Evolutionary conservation across 2,329 filamentous ascomycete species (phyloP).

Genomic region (Pezicula neosporulosa): DNA sequence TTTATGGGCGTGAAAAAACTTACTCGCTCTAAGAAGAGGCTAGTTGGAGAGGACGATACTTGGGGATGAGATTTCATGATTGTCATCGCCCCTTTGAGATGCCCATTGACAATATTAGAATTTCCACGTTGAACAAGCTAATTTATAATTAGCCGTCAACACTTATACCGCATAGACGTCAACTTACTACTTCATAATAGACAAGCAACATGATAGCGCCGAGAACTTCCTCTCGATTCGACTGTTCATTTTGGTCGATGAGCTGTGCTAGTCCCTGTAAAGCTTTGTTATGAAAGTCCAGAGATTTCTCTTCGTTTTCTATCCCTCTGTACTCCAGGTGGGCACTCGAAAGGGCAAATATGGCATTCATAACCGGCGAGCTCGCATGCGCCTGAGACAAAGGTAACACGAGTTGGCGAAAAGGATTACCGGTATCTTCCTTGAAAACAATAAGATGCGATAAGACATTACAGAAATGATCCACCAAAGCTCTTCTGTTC

Average conservation of each 20-base stretch:
- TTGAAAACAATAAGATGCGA: slow-evolving; percentile 64
- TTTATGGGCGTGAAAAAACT: slow-evolving; percentile 6
- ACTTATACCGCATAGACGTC: background rate
- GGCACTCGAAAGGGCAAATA: slow-evolving; percentile 79
- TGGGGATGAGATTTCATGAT: slow-evolving; percentile 50
- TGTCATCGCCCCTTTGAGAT: slow-evolving; percentile 59
- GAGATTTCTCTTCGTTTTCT: slow-evolving; percentile 48
- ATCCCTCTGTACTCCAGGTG: slow-evolving; percentile 69
- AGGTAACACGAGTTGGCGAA: slow-evolving; percentile 60
- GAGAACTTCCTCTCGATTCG: slow-evolving; percentile 53
- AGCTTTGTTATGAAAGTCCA: slow-evolving; percentile 57
- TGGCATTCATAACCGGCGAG: slow-evolving; percentile 70
- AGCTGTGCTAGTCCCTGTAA: slow-evolving; percentile 54
- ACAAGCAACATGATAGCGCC: slow-evolving; percentile 59
- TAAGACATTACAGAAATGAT: slow-evolving; percentile 61
- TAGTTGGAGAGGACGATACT: slow-evolving; percentile 43
- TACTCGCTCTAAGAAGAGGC: slow-evolving; percentile 57
- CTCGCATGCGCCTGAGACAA: slow-evolving; percentile 49
- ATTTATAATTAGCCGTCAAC: slow-evolving; percentile 6
- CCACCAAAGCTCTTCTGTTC: slow-evolving; percentile 52
- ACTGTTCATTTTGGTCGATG: slow-evolving; percentile 48
- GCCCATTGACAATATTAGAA: slow-evolving; percentile 57
- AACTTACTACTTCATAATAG: slow-evolving; percentile 60
- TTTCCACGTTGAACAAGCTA: slow-evolving; percentile 58
- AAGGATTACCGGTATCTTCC: slow-evolving; percentile 60